Evolutionary conservation across 2,329 filamentous ascomycete species (phyloP).

Genomic region (Aspergillus quadricinctus): DNA sequence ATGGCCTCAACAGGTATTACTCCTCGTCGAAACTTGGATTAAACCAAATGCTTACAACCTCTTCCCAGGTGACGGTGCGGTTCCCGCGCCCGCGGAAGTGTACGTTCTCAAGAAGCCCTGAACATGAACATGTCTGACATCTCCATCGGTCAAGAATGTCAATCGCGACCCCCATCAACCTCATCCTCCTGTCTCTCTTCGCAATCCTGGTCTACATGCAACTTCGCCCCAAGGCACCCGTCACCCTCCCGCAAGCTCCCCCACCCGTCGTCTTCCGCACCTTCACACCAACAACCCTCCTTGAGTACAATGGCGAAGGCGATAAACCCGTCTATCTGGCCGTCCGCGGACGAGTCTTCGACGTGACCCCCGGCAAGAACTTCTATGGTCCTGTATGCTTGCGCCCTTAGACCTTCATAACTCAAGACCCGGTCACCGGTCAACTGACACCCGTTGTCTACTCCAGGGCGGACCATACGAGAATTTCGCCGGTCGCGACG

Average conservation of each 20-base stretch:
- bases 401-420: background rate
- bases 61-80: conserved; percentile 17
- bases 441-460: conserved; percentile 3
- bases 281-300: conserved; percentile 78
- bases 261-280: conserved; percentile 77
- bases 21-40: background rate
- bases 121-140: conserved; percentile 1
- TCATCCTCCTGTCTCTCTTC: conserved; percentile 57
- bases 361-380: conserved; percentile 79
- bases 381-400: conserved; percentile 75
- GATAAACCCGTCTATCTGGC: conserved; percentile 77
- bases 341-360: conserved; percentile 88
- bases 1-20: conserved; percentile 18
- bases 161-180: conserved; percentile 57
- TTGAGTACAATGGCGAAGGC: conserved; percentile 75
- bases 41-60: conserved; percentile 9
- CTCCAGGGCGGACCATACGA: conserved; percentile 77
- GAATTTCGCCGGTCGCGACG: conserved; percentile 94
- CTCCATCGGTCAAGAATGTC: conserved; percentile 42
- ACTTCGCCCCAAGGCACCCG: conserved; percentile 51
- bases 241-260: conserved; percentile 51
- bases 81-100: conserved; percentile 33
- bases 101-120: conserved; percentile 9
- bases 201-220: conserved; percentile 55
- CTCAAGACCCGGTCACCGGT: background rate